Evolutionary conservation across 352 stramenopile genomes (phyloP), one percentile per base, ranked within the genome.

Genomic region (Thraustotheca clavata): DNA sequence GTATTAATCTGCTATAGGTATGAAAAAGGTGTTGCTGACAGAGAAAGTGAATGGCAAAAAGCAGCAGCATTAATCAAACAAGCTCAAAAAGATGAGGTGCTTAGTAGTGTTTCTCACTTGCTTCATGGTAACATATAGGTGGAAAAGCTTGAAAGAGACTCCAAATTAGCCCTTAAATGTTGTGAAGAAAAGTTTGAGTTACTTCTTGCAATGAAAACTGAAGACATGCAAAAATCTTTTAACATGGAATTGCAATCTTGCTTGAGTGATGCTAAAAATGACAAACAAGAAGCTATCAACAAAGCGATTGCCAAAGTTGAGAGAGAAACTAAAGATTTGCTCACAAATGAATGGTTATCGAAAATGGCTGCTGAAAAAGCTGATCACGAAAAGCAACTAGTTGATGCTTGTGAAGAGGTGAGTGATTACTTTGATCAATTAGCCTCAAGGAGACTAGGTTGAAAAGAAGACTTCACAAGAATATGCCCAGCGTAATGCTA

Each of bases 1-100:
- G n/a, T n/a, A n/a, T n/a, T n/a, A n/a, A n/a, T n/a, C n/a, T n/a
- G n/a, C n/a, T n/a, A n/a, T n/a, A n/a, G n/a, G n/a, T n/a, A 91
- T 57, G 75, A 83, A 4, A 74, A 71, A 62, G 83, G 83, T 0
- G n/a, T 81, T 7, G 69, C 79, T 36, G 83, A 91, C 67, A 80
- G 83, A 1, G 83, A 91, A 59, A 75, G 69, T 9, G 80, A 90
- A 40, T 91, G 83, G 83, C 83, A 90, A 54, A 75, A 85, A 41
- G 83, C 83, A 3, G 83, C 83, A 1, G 18, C 70, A 4, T 73
- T 86, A 49, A 90, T 91, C 63, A 91, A 91, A 52, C 73, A 76
- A 16, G 77, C 79, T 33, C 83, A 91, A 35, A 81, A 84, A 26
- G 77, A 89, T 34, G 80, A 89, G 60, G 68, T 91, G 11, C 70